These are phyloP conservation scores for Ophiocordyceps robertsii DNA, from an alignment of 2,329 filamentous ascomycete species.

Conservation along the genomic window DNA sequence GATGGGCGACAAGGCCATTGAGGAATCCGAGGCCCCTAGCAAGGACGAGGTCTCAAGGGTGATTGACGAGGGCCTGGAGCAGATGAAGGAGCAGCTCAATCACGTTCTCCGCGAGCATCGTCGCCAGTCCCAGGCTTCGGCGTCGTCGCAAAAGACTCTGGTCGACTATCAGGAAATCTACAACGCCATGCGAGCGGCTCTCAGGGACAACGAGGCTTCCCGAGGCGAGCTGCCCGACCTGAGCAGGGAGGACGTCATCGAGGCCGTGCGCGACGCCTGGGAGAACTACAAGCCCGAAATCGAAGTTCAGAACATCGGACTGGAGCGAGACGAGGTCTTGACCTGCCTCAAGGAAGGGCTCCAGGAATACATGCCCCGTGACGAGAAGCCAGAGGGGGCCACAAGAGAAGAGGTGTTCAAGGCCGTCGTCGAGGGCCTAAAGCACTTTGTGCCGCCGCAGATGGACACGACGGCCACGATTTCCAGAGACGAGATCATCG, in stretches of 20 bases:
- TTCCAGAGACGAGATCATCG: slow-evolving; percentile 71
- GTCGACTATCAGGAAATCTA: slow-evolving; percentile 79
- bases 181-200: slow-evolving; percentile 65
- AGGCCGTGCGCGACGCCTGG: slow-evolving; percentile 81
- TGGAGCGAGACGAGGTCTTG: slow-evolving; percentile 83
- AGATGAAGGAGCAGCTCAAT: slow-evolving; percentile 77
- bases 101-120: slow-evolving; percentile 64
- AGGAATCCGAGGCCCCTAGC: slow-evolving; percentile 36
- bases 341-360: slow-evolving; percentile 78
- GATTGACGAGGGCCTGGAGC: slow-evolving; percentile 65
- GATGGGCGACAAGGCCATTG: slow-evolving; percentile 31
- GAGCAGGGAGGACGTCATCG: slow-evolving; percentile 70
- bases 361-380: slow-evolving; percentile 51
- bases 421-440: slow-evolving; percentile 74
- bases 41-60: slow-evolving; percentile 63
- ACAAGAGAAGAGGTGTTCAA: slow-evolving; percentile 75
- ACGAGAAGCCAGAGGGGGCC: slow-evolving; percentile 42
- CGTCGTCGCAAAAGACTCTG: slow-evolving; percentile 42
- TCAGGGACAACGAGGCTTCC: slow-evolving; percentile 44
- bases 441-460: slow-evolving; percentile 64
- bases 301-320: slow-evolving; percentile 75
- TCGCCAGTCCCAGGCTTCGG: slow-evolving; percentile 51
- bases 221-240: slow-evolving; percentile 28
- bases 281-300: slow-evolving; percentile 92
- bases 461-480: slow-evolving; percentile 56